Evolutionary conservation across 164 flowering plant genomes (phyloP), one percentile per base, ranked within the genome.

Genomic region (Stephania japonica): DNA sequence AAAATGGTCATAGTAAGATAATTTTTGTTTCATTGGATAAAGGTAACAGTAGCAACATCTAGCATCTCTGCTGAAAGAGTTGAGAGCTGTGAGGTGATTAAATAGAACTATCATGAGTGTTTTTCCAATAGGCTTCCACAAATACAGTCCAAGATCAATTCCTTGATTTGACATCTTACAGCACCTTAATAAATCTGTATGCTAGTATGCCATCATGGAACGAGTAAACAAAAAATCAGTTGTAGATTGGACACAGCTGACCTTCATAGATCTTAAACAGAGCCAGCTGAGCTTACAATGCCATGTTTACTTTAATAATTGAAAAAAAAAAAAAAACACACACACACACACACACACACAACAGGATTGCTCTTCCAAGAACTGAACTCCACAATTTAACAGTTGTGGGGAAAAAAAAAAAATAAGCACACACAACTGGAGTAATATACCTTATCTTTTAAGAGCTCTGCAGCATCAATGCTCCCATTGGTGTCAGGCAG

Each of bases 391-490:
- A 47, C 53, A 9, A 47, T 47, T 12, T 16, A 47, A 47, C 16
- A 47, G 38, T 47, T 47, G 3, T 9, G 53, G 16, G 2, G 10
- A 47, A 12, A 11, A 47, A 11, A 12, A 47, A 8, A 47, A 44
- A 8, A 32, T 14, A 65, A 23, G 16, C 38, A 25, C 68, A 25
- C 38, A 18, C 38, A 25, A 6, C 10, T 21, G 24, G 13, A 53
- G 9, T 61, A 73, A 72, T 23, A 70, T 32, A 92, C 99, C 94
- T 92, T 95, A 81, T 95, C 99, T 84, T 95, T 95, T 77, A 95
- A 75, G 64, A 92, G 90, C 77, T 92, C 98, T 50, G 94, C 82
- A 70, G 96, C 83, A 80, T 93, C 98, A 84, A 91, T 78, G 79
- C 84, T 77, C 12, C 89, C 91, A 76, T 89, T 83, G 21, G 85